Percentiles rank a stretch among this genome's conserved stretches.
phyloP scores from a whole-genome alignment of 164 flowering plant species.

The Kalanchoe fedtschenkoi region DNA sequence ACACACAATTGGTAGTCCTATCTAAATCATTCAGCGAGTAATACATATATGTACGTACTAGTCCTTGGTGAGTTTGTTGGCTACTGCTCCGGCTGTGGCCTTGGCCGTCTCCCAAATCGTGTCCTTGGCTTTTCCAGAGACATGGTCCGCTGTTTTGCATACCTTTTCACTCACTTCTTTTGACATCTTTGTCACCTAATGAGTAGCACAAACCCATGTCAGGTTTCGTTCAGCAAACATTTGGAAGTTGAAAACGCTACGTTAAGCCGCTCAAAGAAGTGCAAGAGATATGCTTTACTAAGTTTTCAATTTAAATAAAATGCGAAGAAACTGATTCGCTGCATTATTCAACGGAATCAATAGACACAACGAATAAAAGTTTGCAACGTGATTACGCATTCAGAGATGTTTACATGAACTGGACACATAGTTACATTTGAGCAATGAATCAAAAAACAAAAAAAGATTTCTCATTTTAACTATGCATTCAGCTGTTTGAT shows the following conservation, averaged over 20 bases:
- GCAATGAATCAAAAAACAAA: too few species aligned
- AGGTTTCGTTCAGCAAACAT: too few species aligned
- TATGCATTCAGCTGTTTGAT: too few species aligned
- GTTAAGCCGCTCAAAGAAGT: too few species aligned
- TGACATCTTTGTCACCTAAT: slow-evolving; percentile 5
- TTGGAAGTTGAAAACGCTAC: too few species aligned
- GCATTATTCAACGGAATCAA: too few species aligned
- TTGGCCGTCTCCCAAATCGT: slow-evolving; percentile 3
- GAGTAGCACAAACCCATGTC: too few species aligned
- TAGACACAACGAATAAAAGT: too few species aligned
- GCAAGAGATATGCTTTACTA: too few species aligned
- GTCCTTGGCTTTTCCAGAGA: slow-evolving; percentile 3
- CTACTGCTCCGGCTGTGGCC: background rate
- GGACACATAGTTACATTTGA: background rate
- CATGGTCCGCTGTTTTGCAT: slow-evolving; percentile 4
- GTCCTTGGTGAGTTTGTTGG: slow-evolving; percentile 1
- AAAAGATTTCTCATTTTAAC: too few species aligned
- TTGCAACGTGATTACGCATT: background rate
- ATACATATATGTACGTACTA: background rate
- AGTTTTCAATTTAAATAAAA: too few species aligned
- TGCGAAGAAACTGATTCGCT: too few species aligned
- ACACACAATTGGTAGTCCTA: background rate
- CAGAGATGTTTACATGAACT: background rate
- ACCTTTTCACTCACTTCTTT: slow-evolving; percentile 1
- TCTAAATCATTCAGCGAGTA: background rate